Evolutionary conservation across 805 yeast genomes (phyloP).

Genomic region (Candida loeiensis): DNA sequence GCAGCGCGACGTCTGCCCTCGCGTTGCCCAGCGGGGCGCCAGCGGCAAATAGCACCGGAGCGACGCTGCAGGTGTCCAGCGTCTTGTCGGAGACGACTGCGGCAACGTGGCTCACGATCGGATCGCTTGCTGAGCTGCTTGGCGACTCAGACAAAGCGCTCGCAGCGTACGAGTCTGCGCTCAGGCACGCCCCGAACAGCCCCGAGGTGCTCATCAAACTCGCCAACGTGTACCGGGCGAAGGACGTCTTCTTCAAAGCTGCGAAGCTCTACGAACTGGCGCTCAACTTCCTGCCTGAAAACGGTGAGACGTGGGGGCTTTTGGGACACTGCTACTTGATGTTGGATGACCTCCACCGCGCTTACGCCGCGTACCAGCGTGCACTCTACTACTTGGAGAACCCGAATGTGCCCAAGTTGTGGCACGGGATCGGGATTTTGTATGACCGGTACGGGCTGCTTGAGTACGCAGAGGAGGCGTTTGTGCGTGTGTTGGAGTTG

Average conservation of each 20-base stretch:
- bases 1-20: background rate
- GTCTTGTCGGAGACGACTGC: constrained; percentile 53
- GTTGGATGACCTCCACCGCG: constrained; percentile 94
- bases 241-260: constrained; percentile 90
- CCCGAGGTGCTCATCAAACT: constrained; percentile 80
- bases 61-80: constrained; percentile 12
- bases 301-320: constrained; percentile 97
- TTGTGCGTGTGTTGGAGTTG: constrained; percentile 90
- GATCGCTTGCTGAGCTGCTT: constrained; percentile 82
- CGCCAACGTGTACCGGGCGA: constrained; percentile 83
- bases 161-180: constrained; percentile 80
- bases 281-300: constrained; percentile 72
- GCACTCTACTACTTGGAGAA: constrained; percentile 88
- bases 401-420: constrained; percentile 91
- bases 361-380: constrained; percentile 94
- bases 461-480: constrained; percentile 98
- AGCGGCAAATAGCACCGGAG: constrained; percentile 2
- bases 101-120: constrained; percentile 86
- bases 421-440: constrained; percentile 98
- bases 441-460: constrained; percentile 94
- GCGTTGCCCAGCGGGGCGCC: constrained; percentile 5
- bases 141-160: constrained; percentile 89
- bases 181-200: constrained; percentile 81
- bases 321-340: constrained; percentile 94
- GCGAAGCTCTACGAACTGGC: constrained; percentile 92